Conservation (phyloP, 2,329 filamentous ascomycete species). For the Cytospora schulzeri region DNA sequence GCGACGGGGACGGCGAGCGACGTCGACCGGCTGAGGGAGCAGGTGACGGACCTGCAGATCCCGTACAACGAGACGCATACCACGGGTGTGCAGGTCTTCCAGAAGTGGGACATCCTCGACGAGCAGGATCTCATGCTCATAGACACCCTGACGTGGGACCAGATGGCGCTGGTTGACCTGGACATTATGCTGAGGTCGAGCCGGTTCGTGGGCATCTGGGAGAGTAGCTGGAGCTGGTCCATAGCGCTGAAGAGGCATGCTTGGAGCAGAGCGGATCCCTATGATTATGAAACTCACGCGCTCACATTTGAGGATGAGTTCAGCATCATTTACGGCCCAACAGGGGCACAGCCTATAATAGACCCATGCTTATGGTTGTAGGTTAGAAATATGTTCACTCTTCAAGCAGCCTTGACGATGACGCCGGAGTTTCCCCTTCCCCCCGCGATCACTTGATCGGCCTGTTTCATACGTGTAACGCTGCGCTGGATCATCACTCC, state of each 20-base stretch:
- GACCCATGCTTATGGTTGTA: slow-evolving; percentile 22
- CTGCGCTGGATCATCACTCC: background rate
- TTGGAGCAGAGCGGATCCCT: slow-evolving; percentile 15
- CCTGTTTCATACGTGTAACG: too few species aligned
- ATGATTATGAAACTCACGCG: slow-evolving; percentile 10
- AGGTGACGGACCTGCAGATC: slow-evolving; percentile 12
- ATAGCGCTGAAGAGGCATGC: slow-evolving; percentile 25
- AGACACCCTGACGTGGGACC: slow-evolving; percentile 25
- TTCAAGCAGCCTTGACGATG: background rate
- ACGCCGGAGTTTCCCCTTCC: too few species aligned
- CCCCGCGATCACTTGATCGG: too few species aligned
- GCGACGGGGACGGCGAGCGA: slow-evolving; percentile 27
- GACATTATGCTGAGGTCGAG: slow-evolving; percentile 27
- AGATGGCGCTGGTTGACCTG: slow-evolving; percentile 27
- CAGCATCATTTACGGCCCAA: slow-evolving; percentile 15
- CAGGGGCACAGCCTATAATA: slow-evolving; percentile 20
- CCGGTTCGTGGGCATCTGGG: slow-evolving; percentile 27
- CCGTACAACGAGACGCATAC: slow-evolving; percentile 15
- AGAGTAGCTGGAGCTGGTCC: slow-evolving; percentile 28
- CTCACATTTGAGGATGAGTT: slow-evolving; percentile 23
- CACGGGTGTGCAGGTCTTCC: slow-evolving; percentile 11
- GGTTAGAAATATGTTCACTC: too few species aligned
- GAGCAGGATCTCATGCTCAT: slow-evolving; percentile 24
- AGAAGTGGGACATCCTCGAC: slow-evolving; percentile 27
- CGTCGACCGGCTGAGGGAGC: slow-evolving; percentile 9